Base-by-base conservation (phyloP, 1,139 yeast genomes). In the Spathaspora sp. region DNA sequence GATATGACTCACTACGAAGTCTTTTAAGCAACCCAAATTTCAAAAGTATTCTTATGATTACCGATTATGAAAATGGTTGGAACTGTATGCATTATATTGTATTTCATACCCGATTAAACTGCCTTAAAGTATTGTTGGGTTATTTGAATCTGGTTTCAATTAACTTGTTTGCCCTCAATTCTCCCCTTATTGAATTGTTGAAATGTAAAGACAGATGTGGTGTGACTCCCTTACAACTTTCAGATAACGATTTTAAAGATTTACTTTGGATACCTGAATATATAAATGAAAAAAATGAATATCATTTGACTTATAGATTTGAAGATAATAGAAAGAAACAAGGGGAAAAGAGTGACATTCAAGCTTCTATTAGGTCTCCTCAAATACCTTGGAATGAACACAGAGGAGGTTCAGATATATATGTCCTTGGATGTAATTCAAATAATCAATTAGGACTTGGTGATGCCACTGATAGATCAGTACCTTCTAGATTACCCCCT, bases 41-140 rank as follows among this genome's bases (percentile, higher is more conserved):
- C 41, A 69, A 64, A 44, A 26, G 44, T 4, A 50, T 83, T 40
- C 52, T 82, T 2, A 56, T 60, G 9, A 61, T 76, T 0, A 65
- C 72, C 1, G 97, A 91, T 60, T 71, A 70, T 47, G 97, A 91
- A 62, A 89, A 81, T 58, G 89, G 90, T 1, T 90, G 96, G 87
- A 86, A 89, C 37, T 82, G 90, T 27, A 69, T 90, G 39, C 97
- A 91, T 63, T 79, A 80, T 56, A 83, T 82, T 38, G 72, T 86
- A 38, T 81, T 71, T 55, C 67, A 73, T 59, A 89, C 86, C 49
- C 75, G 83, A 47, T 62, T 86, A 24, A 60, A 77, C 7, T 79
- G 85, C 57, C 83, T 85, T 11, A 78, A 73, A 51, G 65, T 71
- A 11, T 60, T 86, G 41, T 59, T 82, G 43, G 78, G 73, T 16